Conservation (phyloP, 345 rosid genomes). For the Pelargonium nanum region DNA sequence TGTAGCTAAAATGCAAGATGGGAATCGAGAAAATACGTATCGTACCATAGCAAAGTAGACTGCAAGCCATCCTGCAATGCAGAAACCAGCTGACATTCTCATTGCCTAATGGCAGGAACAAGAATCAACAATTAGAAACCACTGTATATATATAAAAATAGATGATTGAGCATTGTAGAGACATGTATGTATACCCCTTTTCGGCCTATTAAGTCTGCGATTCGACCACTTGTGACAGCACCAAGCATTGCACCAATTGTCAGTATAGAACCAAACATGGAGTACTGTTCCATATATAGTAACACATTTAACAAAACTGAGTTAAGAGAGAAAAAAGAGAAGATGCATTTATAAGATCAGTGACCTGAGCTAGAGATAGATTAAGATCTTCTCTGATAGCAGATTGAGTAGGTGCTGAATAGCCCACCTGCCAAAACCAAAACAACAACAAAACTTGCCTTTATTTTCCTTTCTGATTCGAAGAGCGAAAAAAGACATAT, state of each 20-base stretch:
- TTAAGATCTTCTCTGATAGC: conserved; percentile 71
- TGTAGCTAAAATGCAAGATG: background rate
- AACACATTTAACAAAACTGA: background rate
- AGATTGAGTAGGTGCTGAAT: conserved; percentile 87
- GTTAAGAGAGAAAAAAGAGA: background rate
- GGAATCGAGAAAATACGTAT: background rate
- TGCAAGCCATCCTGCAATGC: conserved; percentile 78
- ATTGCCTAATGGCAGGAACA: conserved; percentile 46
- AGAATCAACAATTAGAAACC: background rate
- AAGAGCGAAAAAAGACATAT: conserved; percentile 5
- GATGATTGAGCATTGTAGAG: background rate
- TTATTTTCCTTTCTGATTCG: conserved; percentile 6
- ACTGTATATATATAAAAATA: background rate
- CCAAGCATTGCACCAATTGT: conserved; percentile 97
- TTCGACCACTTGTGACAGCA: conserved; percentile 67
- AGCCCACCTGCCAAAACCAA: conserved; percentile 76
- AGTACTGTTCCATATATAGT: conserved; percentile 47
- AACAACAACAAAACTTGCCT: conserved; percentile 4
- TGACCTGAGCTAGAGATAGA: conserved; percentile 63
- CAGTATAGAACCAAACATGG: conserved; percentile 85
- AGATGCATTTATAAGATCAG: background rate
- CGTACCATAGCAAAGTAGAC: conserved; percentile 56
- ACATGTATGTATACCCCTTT: conserved; percentile 50
- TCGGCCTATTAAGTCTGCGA: conserved; percentile 67
- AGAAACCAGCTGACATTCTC: conserved; percentile 66